Percentiles rank a stretch among this genome's conserved stretches.
Conservation (phyloP, 2,329 filamentous ascomycete species). For the Penicillium rolfsii region DNA sequence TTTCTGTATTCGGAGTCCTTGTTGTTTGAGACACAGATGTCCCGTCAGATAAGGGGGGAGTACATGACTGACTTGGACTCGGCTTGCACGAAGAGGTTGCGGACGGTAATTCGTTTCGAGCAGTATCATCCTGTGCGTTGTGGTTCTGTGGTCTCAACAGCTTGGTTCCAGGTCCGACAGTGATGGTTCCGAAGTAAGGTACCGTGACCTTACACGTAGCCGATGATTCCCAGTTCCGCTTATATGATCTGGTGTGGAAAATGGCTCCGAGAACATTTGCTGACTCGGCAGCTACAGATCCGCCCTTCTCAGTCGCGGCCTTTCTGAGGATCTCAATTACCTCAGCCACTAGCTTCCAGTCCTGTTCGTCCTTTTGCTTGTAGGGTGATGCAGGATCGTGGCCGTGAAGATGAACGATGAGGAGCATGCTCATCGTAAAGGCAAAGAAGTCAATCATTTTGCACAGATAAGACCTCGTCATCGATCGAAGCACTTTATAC, state of each 20-base stretch:
- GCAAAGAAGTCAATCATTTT: conserved; percentile 54
- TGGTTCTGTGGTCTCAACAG: conserved; percentile 23
- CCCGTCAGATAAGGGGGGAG: conserved; percentile 30
- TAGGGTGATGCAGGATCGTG: conserved; percentile 28
- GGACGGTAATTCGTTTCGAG: conserved; percentile 3
- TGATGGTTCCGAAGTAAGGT: conserved; percentile 52
- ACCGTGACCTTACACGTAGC: conserved; percentile 47
- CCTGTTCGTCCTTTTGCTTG: conserved; percentile 39
- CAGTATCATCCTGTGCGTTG: conserved; percentile 20
- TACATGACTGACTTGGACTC: conserved; percentile 27
- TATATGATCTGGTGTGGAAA: conserved; percentile 19
- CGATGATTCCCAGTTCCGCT: conserved; percentile 22
- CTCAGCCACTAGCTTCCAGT: conserved; percentile 42
- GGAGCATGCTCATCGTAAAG: conserved; percentile 51
- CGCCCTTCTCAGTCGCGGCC: conserved; percentile 40
- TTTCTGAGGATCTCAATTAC: conserved; percentile 39
- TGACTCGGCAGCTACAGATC: conserved; percentile 50
- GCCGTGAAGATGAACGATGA: conserved; percentile 50
- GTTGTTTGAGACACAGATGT: conserved; percentile 6
- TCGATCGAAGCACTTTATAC: conserved; percentile 43
- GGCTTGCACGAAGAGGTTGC: conserved; percentile 10
- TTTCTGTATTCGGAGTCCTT: conserved; percentile 2
- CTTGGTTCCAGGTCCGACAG: conserved; percentile 41
- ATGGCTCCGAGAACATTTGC: conserved; percentile 48
- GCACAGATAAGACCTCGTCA: conserved; percentile 44